These are phyloP conservation scores for Glycine tomentella DNA, from an alignment of 306 rosid species.

Conservation along the genomic window DNA sequence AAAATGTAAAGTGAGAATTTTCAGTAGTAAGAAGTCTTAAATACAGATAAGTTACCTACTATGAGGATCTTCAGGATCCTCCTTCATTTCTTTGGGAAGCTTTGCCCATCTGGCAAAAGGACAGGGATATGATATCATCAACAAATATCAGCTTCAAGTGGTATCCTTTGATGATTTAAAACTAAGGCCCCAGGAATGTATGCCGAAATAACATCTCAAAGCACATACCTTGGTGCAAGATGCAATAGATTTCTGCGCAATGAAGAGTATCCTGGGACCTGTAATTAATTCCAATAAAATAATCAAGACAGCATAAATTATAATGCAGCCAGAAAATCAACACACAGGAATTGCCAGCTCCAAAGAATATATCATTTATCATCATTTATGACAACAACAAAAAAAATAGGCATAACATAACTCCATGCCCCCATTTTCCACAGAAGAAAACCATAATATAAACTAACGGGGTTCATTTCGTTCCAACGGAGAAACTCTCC, in stretches of 20 bases:
- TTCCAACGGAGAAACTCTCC: too few relatives aligned
- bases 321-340: conserved; percentile 27
- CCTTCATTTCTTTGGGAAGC: conserved; percentile 77
- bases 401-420: conserved; percentile 2
- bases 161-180: conserved; percentile 9
- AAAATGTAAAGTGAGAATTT: conserved; percentile 23
- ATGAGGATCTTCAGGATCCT: conserved; percentile 82
- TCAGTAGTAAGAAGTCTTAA: conserved; percentile 29
- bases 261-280: conserved; percentile 74
- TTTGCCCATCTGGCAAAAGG: conserved; percentile 66
- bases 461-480: not conserved
- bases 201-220: conserved; percentile 11
- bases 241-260: conserved; percentile 76
- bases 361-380: not conserved
- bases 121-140: conserved; percentile 29
- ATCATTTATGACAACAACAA: too few relatives aligned
- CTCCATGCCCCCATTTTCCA: conserved; percentile 11
- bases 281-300: conserved; percentile 40
- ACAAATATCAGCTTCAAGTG: conserved; percentile 31
- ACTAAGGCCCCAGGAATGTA: conserved; percentile 17
- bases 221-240: conserved; percentile 76
- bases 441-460: not conserved
- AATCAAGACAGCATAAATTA: conserved; percentile 25
- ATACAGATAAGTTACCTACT: conserved; percentile 67
- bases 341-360: conserved; percentile 20